Percentiles rank a stretch among this genome's conserved stretches.
These are phyloP conservation scores for Xylaria sp. DNA, from an alignment of 2,329 filamentous ascomycete genomes.

Conservation along the genomic window DNA sequence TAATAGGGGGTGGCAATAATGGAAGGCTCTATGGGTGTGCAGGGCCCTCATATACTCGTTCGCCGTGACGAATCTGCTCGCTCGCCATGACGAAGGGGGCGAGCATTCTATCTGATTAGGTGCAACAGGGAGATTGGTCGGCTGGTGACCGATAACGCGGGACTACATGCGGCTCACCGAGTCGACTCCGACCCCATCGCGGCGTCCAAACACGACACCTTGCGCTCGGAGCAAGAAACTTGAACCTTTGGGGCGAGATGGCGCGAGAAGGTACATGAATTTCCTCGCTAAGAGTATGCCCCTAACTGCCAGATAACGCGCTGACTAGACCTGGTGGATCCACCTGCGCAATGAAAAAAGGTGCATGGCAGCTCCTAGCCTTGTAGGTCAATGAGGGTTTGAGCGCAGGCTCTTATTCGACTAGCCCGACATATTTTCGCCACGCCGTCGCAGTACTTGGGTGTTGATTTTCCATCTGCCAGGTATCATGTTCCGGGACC, in stretches of 20 bases:
- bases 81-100: constrained; percentile 11
- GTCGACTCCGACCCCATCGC: not conserved
- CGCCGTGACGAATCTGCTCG: not conserved
- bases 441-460: not conserved
- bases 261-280: constrained; percentile 4
- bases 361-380: not conserved
- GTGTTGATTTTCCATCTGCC: not conserved
- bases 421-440: not conserved
- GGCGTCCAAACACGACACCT: not conserved
- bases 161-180: not conserved
- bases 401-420: not conserved
- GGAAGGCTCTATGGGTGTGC: not conserved
- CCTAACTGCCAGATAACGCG: not conserved
- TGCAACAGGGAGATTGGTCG: not conserved
- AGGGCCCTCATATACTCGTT: not conserved
- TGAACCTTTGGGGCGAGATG: constrained; percentile 16
- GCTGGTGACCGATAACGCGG: not conserved
- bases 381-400: not conserved
- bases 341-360: not conserved
- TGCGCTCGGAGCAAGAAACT: constrained; percentile 14
- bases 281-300: not conserved
- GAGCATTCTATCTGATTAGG: constrained; percentile 14
- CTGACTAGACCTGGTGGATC: not conserved
- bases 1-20: not conserved
- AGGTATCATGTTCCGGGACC: not conserved